phyloP scores from a whole-genome alignment of 495 filamentous ascomycete genomes.

The Pyronema omphalodes region DNA sequence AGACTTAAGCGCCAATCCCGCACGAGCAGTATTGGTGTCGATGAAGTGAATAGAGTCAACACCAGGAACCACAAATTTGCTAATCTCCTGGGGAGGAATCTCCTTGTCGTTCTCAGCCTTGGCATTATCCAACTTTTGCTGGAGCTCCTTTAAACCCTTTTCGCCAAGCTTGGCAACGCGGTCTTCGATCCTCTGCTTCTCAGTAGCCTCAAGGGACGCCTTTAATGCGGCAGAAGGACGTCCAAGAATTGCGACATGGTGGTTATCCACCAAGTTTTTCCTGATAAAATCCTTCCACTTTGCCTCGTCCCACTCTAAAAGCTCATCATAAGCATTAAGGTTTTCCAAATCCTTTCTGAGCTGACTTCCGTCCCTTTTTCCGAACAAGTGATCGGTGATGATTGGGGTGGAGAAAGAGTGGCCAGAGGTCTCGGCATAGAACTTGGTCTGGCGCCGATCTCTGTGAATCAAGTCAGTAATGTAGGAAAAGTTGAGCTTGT shows the following conservation, averaged over 20 bases:
- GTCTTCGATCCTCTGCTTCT: slow-evolving; percentile 33
- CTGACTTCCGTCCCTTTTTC: slow-evolving; percentile 64
- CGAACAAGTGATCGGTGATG: slow-evolving; percentile 83
- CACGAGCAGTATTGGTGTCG: slow-evolving; percentile 66
- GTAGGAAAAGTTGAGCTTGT: slow-evolving; percentile 68
- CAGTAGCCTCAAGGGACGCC: slow-evolving; percentile 33
- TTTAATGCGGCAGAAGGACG: slow-evolving; percentile 42
- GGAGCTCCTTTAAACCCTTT: slow-evolving; percentile 49
- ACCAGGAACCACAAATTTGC: slow-evolving; percentile 60
- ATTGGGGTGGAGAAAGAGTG: slow-evolving; percentile 60
- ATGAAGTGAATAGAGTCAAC: slow-evolving; percentile 87
- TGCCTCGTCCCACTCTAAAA: slow-evolving; percentile 62
- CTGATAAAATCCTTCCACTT: slow-evolving; percentile 69
- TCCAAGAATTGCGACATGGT: slow-evolving; percentile 77
- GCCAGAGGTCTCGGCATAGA: slow-evolving; percentile 54
- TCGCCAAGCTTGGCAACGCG: slow-evolving; percentile 45
- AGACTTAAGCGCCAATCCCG: slow-evolving; percentile 50
- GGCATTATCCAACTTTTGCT: slow-evolving; percentile 55
- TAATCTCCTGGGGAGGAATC: slow-evolving; percentile 58
- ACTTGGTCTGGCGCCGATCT: slow-evolving; percentile 59
- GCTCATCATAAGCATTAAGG: slow-evolving; percentile 52
- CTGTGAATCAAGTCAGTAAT: slow-evolving; percentile 68
- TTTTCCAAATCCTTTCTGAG: slow-evolving; percentile 44
- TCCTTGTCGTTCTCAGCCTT: slow-evolving; percentile 67
- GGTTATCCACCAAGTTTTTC: slow-evolving; percentile 69